These are phyloP conservation scores for Linum tenue DNA, from an alignment of 345 rosid genomes.

Conservation along the genomic window DNA sequence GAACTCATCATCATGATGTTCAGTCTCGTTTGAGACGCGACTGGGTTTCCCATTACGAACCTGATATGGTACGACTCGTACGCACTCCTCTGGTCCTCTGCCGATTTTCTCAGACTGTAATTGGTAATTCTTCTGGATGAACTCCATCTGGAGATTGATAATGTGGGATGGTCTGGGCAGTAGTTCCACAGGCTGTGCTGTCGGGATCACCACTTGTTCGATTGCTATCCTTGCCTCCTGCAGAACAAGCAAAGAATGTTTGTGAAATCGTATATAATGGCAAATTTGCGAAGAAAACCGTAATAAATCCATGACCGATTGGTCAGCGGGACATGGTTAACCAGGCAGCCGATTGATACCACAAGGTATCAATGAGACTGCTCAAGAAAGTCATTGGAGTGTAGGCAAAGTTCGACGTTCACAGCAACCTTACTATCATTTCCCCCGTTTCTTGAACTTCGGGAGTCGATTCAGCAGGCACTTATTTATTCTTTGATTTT, in stretches of 20 bases:
- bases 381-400: background rate
- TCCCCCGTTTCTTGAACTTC: background rate
- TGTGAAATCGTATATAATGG: background rate
- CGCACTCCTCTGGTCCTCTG: constrained; percentile 35
- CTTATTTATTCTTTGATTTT: background rate
- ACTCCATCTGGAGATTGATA: constrained; percentile 53
- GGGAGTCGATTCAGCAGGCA: background rate
- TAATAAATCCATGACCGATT: too few species aligned
- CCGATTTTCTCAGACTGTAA: constrained; percentile 46
- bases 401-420: background rate
- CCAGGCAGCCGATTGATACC: too few species aligned
- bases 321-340: too few species aligned
- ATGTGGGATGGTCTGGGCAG: constrained; percentile 54
- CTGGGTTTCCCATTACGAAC: constrained; percentile 15
- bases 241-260: background rate
- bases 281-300: too few species aligned
- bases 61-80: constrained; percentile 55
- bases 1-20: constrained; percentile 22
- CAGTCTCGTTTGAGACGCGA: constrained; percentile 20
- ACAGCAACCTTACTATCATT: too few species aligned
- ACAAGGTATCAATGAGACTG: too few species aligned
- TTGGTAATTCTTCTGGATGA: constrained; percentile 39
- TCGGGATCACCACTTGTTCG: constrained; percentile 64
- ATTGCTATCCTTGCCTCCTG: constrained; percentile 85
- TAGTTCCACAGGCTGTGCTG: constrained; percentile 55